Base-by-base conservation (phyloP, 2,329 filamentous ascomycete genomes). In the Colletotrichum noveboracense region DNA sequence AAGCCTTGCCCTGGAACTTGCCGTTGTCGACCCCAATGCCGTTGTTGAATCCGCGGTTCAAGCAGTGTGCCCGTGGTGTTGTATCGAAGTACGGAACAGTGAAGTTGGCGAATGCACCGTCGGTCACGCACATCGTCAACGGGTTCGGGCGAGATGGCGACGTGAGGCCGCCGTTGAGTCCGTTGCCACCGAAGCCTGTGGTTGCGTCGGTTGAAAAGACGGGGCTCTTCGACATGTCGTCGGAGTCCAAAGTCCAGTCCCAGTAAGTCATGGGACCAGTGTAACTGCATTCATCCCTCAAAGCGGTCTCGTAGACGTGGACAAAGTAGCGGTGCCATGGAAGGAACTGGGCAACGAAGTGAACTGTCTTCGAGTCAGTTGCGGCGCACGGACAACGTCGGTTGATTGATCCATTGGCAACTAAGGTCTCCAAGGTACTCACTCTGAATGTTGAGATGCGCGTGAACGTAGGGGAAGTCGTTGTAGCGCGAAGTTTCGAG, bases 291-390 rank as follows among this genome's bases (percentile, higher is more conserved):
- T 66, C 69, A 14, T 80, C 71, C 16, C 75, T 61, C 7, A 85
- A 78, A 0, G 79, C 78, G 5, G 71, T 68, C 56, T 84, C 79
- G 67, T 84, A 85, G 21, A 82, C 55, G 36, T 83, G 78, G 7
- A 82, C 74, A 62, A 84, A 83, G 62, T 82, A 84, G 12, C 84
- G 76, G 69, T 85, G 84, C 84, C 84, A 85, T 0, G 81, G 77
- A 3, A 85, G 79, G 74, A 85, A 85, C 1, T 79, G 64, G 0
- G 83, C 80, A 12, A 80, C 76, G 12, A 79, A 74, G 66, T 85
- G 83, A 36, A 81, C 82, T 83, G 18, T 7, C 3, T 2, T 13
- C n/a, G 7, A 30, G 43, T 55, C 9, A 66, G 69, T 32, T 7
- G 14, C 6, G 2, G 2, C n/a, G 14, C 60, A 21, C 7, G 21